Evolutionary conservation across 306 rosid species (phyloP).

Genomic region (Dryas drummondii): DNA sequence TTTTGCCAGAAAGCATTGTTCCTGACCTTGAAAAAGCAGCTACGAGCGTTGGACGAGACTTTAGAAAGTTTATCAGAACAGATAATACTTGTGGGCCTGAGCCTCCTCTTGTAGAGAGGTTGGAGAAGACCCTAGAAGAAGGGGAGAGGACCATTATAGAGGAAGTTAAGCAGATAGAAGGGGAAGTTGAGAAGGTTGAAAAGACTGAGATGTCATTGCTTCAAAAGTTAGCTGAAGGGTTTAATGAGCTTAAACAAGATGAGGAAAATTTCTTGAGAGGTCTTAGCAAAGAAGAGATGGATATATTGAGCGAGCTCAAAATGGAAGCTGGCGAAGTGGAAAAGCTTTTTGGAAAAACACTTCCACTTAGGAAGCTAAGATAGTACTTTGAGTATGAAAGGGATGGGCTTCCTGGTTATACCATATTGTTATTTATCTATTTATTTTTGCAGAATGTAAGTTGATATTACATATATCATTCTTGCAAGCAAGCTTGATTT

Average conservation of each 20-base stretch:
- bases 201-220: constrained; percentile 59
- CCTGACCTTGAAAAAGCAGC: constrained; percentile 78
- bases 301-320: constrained; percentile 56
- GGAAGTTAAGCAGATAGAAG: constrained; percentile 81
- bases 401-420: constrained; percentile 10
- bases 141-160: constrained; percentile 70
- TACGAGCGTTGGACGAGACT: constrained; percentile 76
- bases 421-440: constrained; percentile 10
- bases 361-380: constrained; percentile 75
- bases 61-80: constrained; percentile 62
- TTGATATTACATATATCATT: background rate
- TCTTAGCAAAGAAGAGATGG: constrained; percentile 73
- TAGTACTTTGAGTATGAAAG: constrained; percentile 25
- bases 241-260: constrained; percentile 63
- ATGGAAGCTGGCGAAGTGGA: constrained; percentile 83
- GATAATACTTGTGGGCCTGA: constrained; percentile 93
- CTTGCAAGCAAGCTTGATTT: background rate
- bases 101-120: constrained; percentile 82
- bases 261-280: constrained; percentile 68
- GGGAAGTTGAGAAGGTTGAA: constrained; percentile 68
- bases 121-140: constrained; percentile 81
- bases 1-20: constrained; percentile 70
- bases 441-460: constrained; percentile 18
- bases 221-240: constrained; percentile 67
- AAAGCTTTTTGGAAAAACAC: constrained; percentile 67